Conservation (phyloP, 306 rosid genomes). For the Cicer cuneatum region DNA sequence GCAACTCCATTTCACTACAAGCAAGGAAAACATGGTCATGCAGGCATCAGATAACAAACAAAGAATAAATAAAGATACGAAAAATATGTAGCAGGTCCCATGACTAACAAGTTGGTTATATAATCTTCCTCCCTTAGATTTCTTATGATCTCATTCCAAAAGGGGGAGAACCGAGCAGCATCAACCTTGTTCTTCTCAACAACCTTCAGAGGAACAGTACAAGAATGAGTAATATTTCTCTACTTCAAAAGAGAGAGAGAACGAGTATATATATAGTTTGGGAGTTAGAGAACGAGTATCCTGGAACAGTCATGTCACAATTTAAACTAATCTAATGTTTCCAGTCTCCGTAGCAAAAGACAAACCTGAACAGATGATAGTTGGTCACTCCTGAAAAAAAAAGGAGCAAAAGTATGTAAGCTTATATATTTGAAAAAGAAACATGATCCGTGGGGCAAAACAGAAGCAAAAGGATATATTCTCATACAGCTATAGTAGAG, state of each 20-base stretch:
- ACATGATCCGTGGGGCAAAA: slow-evolving; percentile 9
- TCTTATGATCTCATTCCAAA: slow-evolving; percentile 89
- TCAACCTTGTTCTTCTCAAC: slow-evolving; percentile 68
- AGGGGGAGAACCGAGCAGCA: slow-evolving; percentile 87
- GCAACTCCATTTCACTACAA: slow-evolving; percentile 85
- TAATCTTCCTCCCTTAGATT: slow-evolving; percentile 96
- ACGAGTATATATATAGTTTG: no score
- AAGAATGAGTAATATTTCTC: slow-evolving; percentile 30
- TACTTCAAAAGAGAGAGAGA: slow-evolving; percentile 32
- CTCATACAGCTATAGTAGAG: neutral
- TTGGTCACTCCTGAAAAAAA: slow-evolving; percentile 60
- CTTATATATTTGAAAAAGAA: neutral
- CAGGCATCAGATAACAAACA: slow-evolving; percentile 1
- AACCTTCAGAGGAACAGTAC: slow-evolving; percentile 55
- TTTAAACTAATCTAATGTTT: slow-evolving; percentile 1
- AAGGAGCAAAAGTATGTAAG: slow-evolving; percentile 19
- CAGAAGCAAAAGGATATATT: neutral
- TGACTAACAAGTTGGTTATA: slow-evolving; percentile 80
- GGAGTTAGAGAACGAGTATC: neutral
- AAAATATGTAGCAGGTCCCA: slow-evolving; percentile 14
- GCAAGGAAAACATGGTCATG: slow-evolving; percentile 12
- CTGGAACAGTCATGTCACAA: slow-evolving; percentile 19
- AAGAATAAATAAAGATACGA: neutral
- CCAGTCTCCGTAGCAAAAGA: slow-evolving; percentile 21
- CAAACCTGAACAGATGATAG: slow-evolving; percentile 69